Evolutionary conservation across 2,329 filamentous ascomycete species (phyloP), one percentile per base, ranked within the genome.

Genomic region (Aspergillus pseudoglaucus): DNA sequence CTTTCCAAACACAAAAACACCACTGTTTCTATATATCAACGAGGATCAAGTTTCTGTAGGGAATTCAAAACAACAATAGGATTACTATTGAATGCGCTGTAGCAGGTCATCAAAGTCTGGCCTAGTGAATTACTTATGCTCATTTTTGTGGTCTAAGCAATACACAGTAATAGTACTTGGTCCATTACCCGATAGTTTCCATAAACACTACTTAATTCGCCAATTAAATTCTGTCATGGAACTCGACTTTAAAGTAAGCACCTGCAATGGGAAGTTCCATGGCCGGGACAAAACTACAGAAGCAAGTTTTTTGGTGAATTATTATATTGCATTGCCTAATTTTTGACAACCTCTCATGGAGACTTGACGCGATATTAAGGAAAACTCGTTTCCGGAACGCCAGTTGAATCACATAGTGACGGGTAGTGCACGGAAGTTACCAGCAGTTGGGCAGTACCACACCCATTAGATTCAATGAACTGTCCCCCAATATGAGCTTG

Each of bases 401-500:
- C 33, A n/a, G 33, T 35, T 35, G 25, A 30, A 12, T 30, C 9
- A 30, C 25, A 9, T 30, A 30, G 25, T 27, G 25, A 10, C 9
- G 10, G 25, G 9, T 12, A 30, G 25, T 30, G 25, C 25, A 30
- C 33, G 33, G 15, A 35, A n/a, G 15, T 5, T 5, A 35, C n/a
- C 33, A 15, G 6, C 33, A 27, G 20, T 30, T 30, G 25, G 25
- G 10, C 25, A 30, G 25, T 10, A 8, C 12, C 15, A 42, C 17
- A 12, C 10, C 8, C 10, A 18, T 22, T 17, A 14, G 23, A 12
- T 15, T 20, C 42, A 33, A 44, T 32, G 42, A 20, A 35, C 25
- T 30, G 23, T 22, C 17, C 20, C 23, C 44, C 54, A 61, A 54
- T 46, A 68, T 69, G 66, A 67, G 64, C 50, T 53, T 68, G 47